Conservation (phyloP, 2,329 filamentous ascomycete species). For the Penicillium rolfsii region DNA sequence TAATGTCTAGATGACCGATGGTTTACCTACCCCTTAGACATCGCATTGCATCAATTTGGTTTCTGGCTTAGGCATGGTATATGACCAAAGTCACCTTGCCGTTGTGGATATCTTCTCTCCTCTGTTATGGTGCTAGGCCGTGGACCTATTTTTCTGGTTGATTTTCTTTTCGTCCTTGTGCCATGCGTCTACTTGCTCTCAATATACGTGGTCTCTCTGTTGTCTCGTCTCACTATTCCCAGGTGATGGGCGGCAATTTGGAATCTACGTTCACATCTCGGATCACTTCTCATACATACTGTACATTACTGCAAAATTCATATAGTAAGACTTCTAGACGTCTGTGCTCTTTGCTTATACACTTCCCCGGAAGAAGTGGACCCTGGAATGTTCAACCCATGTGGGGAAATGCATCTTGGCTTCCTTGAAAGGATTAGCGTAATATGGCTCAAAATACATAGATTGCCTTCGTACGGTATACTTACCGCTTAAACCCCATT, state of each 20-base stretch:
- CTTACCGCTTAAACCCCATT: background rate
- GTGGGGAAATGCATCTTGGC: slow-evolving; percentile 11
- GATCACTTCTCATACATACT: background rate
- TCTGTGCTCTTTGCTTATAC: background rate
- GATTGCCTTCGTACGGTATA: background rate
- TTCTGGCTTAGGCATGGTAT: slow-evolving; percentile 17
- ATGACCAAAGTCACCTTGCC: slow-evolving; percentile 1
- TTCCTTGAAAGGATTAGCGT: slow-evolving; percentile 12
- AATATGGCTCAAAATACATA: background rate
- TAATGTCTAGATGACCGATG: slow-evolving; percentile 20
- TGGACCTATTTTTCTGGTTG: background rate
- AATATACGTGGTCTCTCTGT: background rate
- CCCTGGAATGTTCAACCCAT: background rate
- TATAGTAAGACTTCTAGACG: background rate
- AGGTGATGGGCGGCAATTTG: background rate
- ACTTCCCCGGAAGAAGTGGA: background rate
- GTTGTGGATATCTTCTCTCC: slow-evolving; percentile 9
- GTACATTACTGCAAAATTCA: background rate
- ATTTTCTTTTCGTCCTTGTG: background rate
- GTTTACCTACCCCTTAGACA: slow-evolving; percentile 12
- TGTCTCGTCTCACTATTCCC: no score
- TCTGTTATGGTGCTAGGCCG: background rate
- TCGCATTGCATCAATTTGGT: slow-evolving; percentile 22
- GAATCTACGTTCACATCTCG: background rate
- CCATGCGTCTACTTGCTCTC: background rate